phyloP scores from a whole-genome alignment of 495 filamentous ascomycete species.

The Aspergillus hancockii region DNA sequence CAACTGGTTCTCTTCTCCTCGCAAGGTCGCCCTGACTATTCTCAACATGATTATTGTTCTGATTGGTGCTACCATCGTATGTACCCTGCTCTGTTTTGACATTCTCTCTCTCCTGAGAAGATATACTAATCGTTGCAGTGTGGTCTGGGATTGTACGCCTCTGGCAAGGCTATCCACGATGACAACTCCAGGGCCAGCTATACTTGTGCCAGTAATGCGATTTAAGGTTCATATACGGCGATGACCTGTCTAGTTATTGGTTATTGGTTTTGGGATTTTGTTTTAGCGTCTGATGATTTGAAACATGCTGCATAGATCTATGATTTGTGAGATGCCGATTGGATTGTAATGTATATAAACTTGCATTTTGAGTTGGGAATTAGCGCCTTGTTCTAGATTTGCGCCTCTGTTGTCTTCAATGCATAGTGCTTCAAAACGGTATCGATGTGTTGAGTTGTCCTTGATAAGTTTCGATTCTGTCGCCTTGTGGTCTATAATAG shows the following conservation, averaged over 20 bases:
- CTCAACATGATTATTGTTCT: conserved; percentile 29
- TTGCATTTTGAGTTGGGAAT: background rate
- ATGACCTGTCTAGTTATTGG: background rate
- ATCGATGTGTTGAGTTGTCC: background rate
- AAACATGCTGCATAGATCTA: conserved; percentile 4
- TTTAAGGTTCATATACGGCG: conserved; percentile 18
- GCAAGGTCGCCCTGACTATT: conserved; percentile 34
- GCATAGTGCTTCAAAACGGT: background rate
- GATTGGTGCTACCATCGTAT: conserved; percentile 23
- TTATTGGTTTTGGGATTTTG: background rate
- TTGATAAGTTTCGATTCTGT: background rate
- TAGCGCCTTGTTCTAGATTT: background rate
- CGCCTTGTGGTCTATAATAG: background rate
- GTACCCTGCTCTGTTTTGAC: background rate
- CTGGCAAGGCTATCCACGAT: conserved; percentile 44
- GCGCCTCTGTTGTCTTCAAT: background rate
- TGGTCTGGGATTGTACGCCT: conserved; percentile 40
- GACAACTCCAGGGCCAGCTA: conserved; percentile 33
- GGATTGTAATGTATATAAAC: background rate
- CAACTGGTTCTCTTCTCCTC: conserved; percentile 31
- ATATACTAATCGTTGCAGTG: conserved; percentile 22
- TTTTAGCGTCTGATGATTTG: background rate
- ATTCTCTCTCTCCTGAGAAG: background rate
- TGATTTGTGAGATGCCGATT: background rate
- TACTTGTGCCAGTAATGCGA: conserved; percentile 33